Evolutionary conservation across 1,284 basidiomycete genomes (phyloP), one percentile per base, ranked within the genome.

Genomic region (Malassezia brasiliensis): DNA sequence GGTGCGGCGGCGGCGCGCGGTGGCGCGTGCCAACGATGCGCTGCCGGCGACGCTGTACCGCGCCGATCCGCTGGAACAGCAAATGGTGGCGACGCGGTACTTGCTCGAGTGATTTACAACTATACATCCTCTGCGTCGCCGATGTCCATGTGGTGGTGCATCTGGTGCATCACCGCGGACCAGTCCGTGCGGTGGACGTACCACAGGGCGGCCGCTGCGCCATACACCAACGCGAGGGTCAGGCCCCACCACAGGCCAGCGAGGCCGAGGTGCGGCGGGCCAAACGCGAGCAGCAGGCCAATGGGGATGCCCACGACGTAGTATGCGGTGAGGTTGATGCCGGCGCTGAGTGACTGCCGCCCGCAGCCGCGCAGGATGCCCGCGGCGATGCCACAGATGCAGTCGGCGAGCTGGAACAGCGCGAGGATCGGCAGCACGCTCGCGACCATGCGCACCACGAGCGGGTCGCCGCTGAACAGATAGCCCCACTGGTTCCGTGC

Each of bases 401-500:
- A 84, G 64, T 91, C 89, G 56, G 84, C 56, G 2, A 88, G 81
- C 53, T 70, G 68, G 34, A 88, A 79, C 9, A 86, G 83, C 4
- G 79, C 78, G 47, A 76, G 76, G n/a, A 86, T 67, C 0, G 88
- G 86, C 39, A 91, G 75, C 53, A 90, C 84, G 0, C 79, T 75
- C 4, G 86, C 82, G 20, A 88, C 86, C 14, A 87, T 77, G 4
- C 62, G 53, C 31, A 84, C 79, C 5, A 88, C 85, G 64, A 77
- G 83, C 82, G 82, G 79, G 75, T 93, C 89, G 52, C 83, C 78
- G 67, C 90, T 93, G 79, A 93, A 94, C 22, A 91, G 75, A 67
- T 84, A 83, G 3, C 81, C 88, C 86, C 87, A 90, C 4, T 78
- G 77, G 34, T 82, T 75, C 6, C 86, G 79, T 79, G 88, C 88